Conservation (phyloP, 768 basidiomycete genomes). For the Naganishia randhawae region DNA sequence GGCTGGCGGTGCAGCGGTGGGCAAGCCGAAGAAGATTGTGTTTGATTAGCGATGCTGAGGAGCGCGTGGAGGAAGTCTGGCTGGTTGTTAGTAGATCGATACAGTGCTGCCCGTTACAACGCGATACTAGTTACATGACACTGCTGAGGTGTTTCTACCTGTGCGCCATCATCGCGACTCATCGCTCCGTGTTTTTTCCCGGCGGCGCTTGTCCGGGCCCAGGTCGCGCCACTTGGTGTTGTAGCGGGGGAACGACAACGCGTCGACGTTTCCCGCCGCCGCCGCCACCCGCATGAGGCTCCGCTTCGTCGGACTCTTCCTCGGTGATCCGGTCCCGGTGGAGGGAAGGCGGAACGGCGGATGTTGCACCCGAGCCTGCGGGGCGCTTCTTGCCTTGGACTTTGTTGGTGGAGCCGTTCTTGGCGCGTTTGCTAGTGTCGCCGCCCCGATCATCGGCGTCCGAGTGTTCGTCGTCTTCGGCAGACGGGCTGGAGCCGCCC, state of each 20-base stretch:
- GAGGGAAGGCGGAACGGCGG: neutral
- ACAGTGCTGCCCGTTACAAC: too few relatives aligned
- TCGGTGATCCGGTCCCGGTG: neutral
- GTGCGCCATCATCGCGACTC: too few relatives aligned
- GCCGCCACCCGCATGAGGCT: neutral
- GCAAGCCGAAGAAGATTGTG: slow-evolving; percentile 77
- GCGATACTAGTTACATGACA: too few relatives aligned
- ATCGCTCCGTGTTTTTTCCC: too few relatives aligned
- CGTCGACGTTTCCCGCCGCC: neutral
- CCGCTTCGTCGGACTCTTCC: neutral
- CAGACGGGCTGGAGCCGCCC: neutral
- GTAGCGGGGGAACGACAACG: slow-evolving; percentile 10
- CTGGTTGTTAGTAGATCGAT: too few relatives aligned
- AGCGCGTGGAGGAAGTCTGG: too few relatives aligned
- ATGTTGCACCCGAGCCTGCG: neutral
- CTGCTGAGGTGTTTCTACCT: too few relatives aligned
- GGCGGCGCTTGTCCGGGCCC: neutral
- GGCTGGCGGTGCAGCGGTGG: slow-evolving; percentile 53
- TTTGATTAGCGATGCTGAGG: slow-evolving; percentile 50
- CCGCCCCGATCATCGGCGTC: too few relatives aligned
- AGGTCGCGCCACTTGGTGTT: neutral
- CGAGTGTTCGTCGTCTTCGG: neutral
- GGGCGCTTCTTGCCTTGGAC: slow-evolving; percentile 17
- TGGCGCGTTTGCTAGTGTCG: too few relatives aligned
- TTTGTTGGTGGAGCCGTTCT: neutral